Base-by-base conservation (phyloP, 1,284 basidiomycete genomes). In the Fomitopsis pinicola region DNA sequence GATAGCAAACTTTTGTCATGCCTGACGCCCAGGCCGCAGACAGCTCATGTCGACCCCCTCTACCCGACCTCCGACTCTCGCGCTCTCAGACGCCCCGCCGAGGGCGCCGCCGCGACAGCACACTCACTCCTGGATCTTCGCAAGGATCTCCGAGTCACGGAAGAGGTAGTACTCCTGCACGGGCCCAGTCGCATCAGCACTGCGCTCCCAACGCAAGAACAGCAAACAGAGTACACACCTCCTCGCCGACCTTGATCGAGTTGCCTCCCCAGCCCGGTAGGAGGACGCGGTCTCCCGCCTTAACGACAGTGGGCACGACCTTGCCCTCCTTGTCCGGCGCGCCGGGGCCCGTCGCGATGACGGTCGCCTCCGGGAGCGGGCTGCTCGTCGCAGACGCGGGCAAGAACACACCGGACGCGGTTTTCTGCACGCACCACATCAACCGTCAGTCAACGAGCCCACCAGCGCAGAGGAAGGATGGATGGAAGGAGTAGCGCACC, bases 211-310 rank as follows among this genome's bases (percentile, higher is more conserved):
- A 35, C 2, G 36, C 17, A 3, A 10, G 17, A 14, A 48, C 42
- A 14, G n/a, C 44, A 55, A 42, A 40, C 17, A 44, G 55, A 42
- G 30, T 0, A 84, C 91, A 69, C 71, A 95, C 95, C 74, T 98
- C 96, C 36, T 99, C 97, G 61, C 95, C 96, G 59, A 99, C 88
- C 79, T 98, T 99, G 79, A 99, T 96, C 19, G 92, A 77, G 76
- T 90, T 95, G 17, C 97, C 97, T 60, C 97, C 97, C 93, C 96
- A 99, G 28, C 92, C 92, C 8, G 97, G 97, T 5, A 99, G 81
- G 58, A 99, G 82, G 9, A 98, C 95, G 44, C 92, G 86, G 80
- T 98, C 97, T 54, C 97, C 97, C 35, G 89, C 82, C 80, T 92
- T 88, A 60, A 98, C 95, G 42, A 80, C 77, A 28, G 88, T 85